phyloP scores from a whole-genome alignment of 1,284 basidiomycete genomes.

The Mycosarcoma mackinlayi region DNA sequence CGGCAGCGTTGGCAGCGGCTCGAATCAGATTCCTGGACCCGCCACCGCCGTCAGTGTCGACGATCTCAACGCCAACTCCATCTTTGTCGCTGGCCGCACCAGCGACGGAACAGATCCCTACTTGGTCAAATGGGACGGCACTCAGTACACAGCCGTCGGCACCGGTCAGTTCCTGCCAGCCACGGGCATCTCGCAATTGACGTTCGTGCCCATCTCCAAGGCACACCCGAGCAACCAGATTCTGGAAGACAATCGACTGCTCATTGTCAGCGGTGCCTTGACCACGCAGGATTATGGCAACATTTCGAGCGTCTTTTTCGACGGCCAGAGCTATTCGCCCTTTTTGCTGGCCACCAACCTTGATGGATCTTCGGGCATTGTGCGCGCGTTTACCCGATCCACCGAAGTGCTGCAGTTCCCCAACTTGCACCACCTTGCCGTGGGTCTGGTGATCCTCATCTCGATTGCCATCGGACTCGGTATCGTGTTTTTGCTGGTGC shows the following conservation, averaged over 20 bases:
- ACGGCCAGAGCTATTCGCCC: constrained; percentile 84
- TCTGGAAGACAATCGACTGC: constrained; percentile 85
- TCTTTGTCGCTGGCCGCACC: constrained; percentile 85
- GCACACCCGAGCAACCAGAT: constrained; percentile 77
- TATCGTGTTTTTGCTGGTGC: constrained; percentile 87
- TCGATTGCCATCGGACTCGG: constrained; percentile 96
- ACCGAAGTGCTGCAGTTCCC: constrained; percentile 69
- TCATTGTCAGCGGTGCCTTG: constrained; percentile 87
- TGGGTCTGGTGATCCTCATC: constrained; percentile 93
- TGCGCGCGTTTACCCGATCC: constrained; percentile 80
- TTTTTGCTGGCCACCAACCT: constrained; percentile 80
- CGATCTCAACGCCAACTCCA: constrained; percentile 80
- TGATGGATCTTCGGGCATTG: constrained; percentile 78
- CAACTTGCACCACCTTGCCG: constrained; percentile 73
- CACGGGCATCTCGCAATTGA: constrained; percentile 82
- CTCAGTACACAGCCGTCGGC: constrained; percentile 32
- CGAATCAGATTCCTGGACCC: constrained; percentile 80
- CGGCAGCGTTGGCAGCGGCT: constrained; percentile 76
- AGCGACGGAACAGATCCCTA: constrained; percentile 50
- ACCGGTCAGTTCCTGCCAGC: constrained; percentile 69
- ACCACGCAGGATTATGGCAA: constrained; percentile 76
- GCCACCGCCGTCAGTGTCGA: constrained; percentile 89
- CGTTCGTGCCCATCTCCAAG: constrained; percentile 84
- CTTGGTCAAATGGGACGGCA: constrained; percentile 59
- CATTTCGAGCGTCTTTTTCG: constrained; percentile 78